These are phyloP conservation scores for Zopfia rhizophila DNA, from an alignment of 2,329 filamentous ascomycete genomes.

Conservation along the genomic window DNA sequence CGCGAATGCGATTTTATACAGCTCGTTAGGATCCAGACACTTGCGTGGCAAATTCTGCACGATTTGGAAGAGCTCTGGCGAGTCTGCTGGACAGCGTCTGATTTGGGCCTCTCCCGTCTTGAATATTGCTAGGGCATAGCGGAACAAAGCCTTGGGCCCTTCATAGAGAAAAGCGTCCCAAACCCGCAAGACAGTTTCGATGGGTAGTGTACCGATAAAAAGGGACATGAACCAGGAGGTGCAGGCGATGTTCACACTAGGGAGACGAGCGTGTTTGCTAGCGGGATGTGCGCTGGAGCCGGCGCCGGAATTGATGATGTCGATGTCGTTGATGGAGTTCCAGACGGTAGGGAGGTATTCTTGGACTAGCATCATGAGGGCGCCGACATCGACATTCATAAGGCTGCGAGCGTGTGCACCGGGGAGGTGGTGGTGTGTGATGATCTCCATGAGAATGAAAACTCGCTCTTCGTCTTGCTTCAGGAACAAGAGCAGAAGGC, in stretches of 20 bases:
- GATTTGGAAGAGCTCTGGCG: conserved; percentile 95
- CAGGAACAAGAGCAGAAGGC: conserved; percentile 87
- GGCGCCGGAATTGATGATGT: conserved; percentile 54
- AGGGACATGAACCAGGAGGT: conserved; percentile 99
- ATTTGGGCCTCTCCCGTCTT: conserved; percentile 87
- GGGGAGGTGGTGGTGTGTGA: conserved; percentile 87
- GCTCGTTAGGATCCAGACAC: conserved; percentile 80
- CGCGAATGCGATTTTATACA: conserved; percentile 86
- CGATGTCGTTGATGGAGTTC: conserved; percentile 86
- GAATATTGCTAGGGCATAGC: conserved; percentile 90
- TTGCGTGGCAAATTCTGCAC: conserved; percentile 87
- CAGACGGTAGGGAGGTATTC: conserved; percentile 86
- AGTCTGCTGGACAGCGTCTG: conserved; percentile 75
- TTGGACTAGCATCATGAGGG: conserved; percentile 86
- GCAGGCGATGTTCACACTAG: conserved; percentile 90
- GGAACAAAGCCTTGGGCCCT: conserved; percentile 91
- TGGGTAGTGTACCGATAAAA: conserved; percentile 91
- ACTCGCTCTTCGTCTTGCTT: conserved; percentile 83
- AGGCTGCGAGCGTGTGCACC: conserved; percentile 92
- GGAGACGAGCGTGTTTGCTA: conserved; percentile 66
- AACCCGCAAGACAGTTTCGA: conserved; percentile 89
- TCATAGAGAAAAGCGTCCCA: conserved; percentile 98
- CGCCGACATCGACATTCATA: conserved; percentile 92
- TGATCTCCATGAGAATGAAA: conserved; percentile 93
- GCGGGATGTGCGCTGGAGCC: conserved; percentile 46